Evolutionary conservation across 2,329 filamentous ascomycete genomes (phyloP), one percentile per base, ranked within the genome.

Genomic region (Zalaria obscura): DNA sequence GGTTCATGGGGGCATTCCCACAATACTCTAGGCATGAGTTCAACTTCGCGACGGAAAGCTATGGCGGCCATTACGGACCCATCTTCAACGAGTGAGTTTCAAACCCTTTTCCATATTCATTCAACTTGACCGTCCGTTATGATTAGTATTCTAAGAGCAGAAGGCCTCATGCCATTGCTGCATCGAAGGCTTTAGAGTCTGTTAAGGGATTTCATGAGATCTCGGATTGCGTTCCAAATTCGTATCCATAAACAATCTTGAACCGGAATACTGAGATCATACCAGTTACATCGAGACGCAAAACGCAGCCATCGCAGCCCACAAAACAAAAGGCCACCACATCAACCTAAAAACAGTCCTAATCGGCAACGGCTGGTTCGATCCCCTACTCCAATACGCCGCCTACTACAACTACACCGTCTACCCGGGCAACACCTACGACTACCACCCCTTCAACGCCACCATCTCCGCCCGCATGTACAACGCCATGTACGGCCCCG

Each of bases 1-100:
- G 73, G 1, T 78, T 79, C 55, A 74, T 76, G 67, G 74, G 74
- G 2, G 74, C 67, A 0, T 78, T 78, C 52, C 74, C 40, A 2
- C 49, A 54, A 34, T 56, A 56, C 43, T 52, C 52, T 11, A 38
- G 48, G n/a, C 43, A 53, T 34, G 55, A 53, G 4, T 55, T 60
- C 45, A 52, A 57, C 41, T 59, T 60, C 38, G 35, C 49, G 41
- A 52, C 52, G 4, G 52, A 55, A 35, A 47, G 43, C 18, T 56
- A 55, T 33, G 54, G 54, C n/a, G 54, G 54, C 5, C 53, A 55
- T 36, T 56, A 54, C 29, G 50, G 42, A n/a, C 53, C 53, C 1
- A 48, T 55, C 37, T 55, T 55, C 45, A 55, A 54, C 29, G 42
- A 42, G 9, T 18, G 18, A 18, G 18, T 18, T 2, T 18, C 18